Percentiles rank a stretch among this genome's conserved stretches.
These are phyloP conservation scores for Bombardia bombarda DNA, from an alignment of 495 filamentous ascomycete genomes.

Conservation along the genomic window DNA sequence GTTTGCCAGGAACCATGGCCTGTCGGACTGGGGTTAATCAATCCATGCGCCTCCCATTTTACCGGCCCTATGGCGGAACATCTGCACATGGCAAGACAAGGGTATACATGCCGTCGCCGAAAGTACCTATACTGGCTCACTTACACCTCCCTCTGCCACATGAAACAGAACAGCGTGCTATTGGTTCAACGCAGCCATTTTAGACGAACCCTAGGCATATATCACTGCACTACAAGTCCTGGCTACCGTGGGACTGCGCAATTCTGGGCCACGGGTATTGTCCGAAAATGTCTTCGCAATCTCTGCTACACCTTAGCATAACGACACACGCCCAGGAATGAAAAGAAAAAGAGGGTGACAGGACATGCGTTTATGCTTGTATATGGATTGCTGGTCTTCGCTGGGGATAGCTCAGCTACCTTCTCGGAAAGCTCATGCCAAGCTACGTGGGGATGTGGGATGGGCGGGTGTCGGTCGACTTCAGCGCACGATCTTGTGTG, in stretches of 20 bases:
- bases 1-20: conserved; percentile 10
- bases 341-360: too few species aligned
- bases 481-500: too few species aligned
- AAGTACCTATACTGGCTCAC: conserved; percentile 1
- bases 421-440: too few species aligned
- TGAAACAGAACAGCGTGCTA: conserved; percentile 12
- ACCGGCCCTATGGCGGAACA: conserved; percentile 22
- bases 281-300: too few species aligned
- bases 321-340: too few species aligned
- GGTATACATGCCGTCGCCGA: conserved; percentile 8
- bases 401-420: too few species aligned
- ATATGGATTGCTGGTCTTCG: too few species aligned
- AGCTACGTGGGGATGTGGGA: too few species aligned
- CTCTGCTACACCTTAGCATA: too few species aligned
- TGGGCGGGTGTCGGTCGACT: too few species aligned
- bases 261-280: too few species aligned
- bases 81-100: conserved; percentile 22
- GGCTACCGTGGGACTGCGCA: not conserved
- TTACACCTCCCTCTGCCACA: conserved; percentile 1
- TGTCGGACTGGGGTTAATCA: conserved; percentile 6
- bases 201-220: not conserved
- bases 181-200: not conserved
- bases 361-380: too few species aligned
- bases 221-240: not conserved
- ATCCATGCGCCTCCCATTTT: conserved; percentile 17